phyloP scores from a whole-genome alignment of 192 early-diverging fungal species.

The Gamsiella multidivaricata region DNA sequence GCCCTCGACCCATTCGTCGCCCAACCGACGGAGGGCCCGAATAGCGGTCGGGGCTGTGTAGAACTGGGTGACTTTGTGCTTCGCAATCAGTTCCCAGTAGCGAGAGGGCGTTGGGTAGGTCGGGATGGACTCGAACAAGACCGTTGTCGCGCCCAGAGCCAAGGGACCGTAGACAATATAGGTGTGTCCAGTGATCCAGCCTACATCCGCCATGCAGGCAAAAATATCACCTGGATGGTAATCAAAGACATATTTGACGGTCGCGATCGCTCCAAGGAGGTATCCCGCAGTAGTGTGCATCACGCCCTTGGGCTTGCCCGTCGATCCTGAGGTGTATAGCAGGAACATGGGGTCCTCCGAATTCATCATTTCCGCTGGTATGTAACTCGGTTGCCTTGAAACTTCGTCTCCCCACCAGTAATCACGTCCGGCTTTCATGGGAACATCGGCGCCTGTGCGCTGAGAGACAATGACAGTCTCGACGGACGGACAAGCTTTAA shows the following conservation, averaged over 20 bases:
- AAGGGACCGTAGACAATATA: constrained; percentile 96
- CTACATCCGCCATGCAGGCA: constrained; percentile 96
- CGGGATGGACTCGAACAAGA: constrained; percentile 94
- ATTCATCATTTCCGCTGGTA: constrained; percentile 81
- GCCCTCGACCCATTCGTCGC: constrained; percentile 78
- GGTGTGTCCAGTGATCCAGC: constrained; percentile 88
- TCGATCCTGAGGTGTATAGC: constrained; percentile 93
- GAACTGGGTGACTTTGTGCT: constrained; percentile 95
- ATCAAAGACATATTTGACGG: constrained; percentile 95
- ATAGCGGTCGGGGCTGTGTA: constrained; percentile 99
- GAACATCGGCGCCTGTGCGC: constrained; percentile 85
- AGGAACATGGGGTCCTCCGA: constrained; percentile 96
- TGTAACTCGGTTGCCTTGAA: constrained; percentile 81
- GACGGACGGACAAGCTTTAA: constrained; percentile 80
- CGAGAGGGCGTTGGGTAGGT: constrained; percentile 89
- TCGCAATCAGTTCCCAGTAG: constrained; percentile 86
- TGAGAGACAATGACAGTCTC: constrained; percentile 89
- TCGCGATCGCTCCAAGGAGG: constrained; percentile 83
- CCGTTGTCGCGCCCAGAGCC: constrained; percentile 85
- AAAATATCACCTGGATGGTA: constrained; percentile 89
- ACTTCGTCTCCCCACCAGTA: constrained; percentile 96
- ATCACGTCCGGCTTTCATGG: constrained; percentile 82
- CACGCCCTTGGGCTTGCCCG: constrained; percentile 93
- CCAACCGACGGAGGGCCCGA: constrained; percentile 88
- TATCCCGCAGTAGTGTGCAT: constrained; percentile 96